A percentile compares a stretch with the other conserved stretches of the same genome.
Evolutionary conservation across 1,139 yeast species (phyloP).

Genomic region (Pichia sp.): DNA sequence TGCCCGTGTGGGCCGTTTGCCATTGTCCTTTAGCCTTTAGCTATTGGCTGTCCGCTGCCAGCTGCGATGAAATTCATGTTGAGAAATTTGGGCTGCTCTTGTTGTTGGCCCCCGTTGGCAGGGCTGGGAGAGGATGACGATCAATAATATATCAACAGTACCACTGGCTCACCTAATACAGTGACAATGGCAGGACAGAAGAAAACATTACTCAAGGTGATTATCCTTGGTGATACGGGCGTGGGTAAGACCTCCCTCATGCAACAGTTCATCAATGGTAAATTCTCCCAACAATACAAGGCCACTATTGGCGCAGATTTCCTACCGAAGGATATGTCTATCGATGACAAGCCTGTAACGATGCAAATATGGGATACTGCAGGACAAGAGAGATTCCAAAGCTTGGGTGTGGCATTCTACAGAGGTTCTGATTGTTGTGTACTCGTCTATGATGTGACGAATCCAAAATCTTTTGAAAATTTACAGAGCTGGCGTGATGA

Average conservation of each 20-base stretch:
- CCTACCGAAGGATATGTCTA: conserved; percentile 77
- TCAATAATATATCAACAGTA: too few relatives aligned
- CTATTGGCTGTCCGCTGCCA: too few relatives aligned
- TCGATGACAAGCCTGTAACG: conserved; percentile 76
- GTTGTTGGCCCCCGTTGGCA: too few relatives aligned
- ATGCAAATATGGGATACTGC: conserved; percentile 99
- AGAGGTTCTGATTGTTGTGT: conserved; percentile 99
- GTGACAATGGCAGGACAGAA: conserved; percentile 35
- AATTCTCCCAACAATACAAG: conserved; percentile 91
- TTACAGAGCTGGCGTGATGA: conserved; percentile 93
- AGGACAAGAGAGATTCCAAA: conserved; percentile 96
- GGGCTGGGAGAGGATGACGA: too few relatives aligned
- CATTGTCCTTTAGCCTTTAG: too few relatives aligned
- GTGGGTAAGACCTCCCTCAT: conserved; percentile 96
- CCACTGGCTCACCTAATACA: too few relatives aligned
- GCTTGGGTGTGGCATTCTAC: conserved; percentile 94
- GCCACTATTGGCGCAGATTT: conserved; percentile 99
- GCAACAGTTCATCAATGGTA: conserved; percentile 94
- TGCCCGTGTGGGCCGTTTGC: too few relatives aligned
- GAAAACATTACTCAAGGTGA: conserved; percentile 88
- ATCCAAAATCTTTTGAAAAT: conserved; percentile 85
- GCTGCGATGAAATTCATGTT: too few relatives aligned
- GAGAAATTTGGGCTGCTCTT: too few relatives aligned
- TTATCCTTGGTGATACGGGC: conserved; percentile 94
- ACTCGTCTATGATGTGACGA: conserved; percentile 88